Base-by-base conservation (phyloP, 2,329 filamentous ascomycete genomes). In the Torrubiellomyces zombiae region DNA sequence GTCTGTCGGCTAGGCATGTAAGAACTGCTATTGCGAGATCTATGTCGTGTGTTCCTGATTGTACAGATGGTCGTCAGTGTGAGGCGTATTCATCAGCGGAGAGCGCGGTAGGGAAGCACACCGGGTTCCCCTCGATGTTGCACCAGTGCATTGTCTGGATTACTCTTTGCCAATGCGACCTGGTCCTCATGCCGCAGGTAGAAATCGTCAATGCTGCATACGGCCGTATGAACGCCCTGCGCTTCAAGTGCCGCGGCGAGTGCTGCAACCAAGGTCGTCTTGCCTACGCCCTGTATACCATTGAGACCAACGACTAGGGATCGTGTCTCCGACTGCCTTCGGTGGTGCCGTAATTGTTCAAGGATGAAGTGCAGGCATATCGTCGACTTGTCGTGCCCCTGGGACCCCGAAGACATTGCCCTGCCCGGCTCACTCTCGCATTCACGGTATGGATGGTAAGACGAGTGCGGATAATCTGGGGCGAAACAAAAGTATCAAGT, bases 231-330 rank as follows among this genome's bases (percentile, higher is more conserved):
- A 12, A 62, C 61, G 40, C 74, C 59, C 16, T 51, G 39, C 9
- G 57, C 47, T 23, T 64, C 58, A 18, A 86, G 65, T 9, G 64
- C 67, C 12, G 58, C 45, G 35, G 70, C 63, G 21, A 92, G 64
- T 4, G 66, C 60, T 18, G 62, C 62, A 18, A 85, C 83, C 40
- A 93, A 65, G 9, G 85, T 91, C 4, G 85, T 91, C 57, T 95
- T 94, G 37, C 86, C 86, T 18, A 80, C 76, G 32, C 86, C 86
- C 53, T 94, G 86, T 15, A 93, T 71, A 32, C 85, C 86, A 40
- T 91, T 92, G 40, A 95, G 65, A 23, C 83, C 86, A 33, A 94
- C 63, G 46, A 93, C 70, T 49, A 93, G 44, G 15, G 83, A 82
- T 12, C 63, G 64, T 39, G 36, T 28, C 50, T 53, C 35, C 16